Evolutionary conservation across 108 stramenopile genomes (phyloP).

Genomic region (Skeletonema marinoi): DNA sequence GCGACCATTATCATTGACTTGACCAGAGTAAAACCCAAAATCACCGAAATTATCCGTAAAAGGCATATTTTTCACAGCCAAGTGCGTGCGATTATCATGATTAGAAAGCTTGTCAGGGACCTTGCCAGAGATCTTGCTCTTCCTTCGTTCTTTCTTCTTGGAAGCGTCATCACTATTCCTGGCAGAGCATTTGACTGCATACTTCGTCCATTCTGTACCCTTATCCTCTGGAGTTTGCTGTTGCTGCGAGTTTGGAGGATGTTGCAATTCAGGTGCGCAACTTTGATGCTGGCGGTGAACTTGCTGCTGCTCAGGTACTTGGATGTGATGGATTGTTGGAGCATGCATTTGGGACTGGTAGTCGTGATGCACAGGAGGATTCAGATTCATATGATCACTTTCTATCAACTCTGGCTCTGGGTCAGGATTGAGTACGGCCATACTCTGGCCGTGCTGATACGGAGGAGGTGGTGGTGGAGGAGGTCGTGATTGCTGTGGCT

Average conservation of each 20-base stretch:
- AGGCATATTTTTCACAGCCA: slow-evolving; percentile 1
- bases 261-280: neutral
- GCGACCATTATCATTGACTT: slow-evolving; percentile 6
- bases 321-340: neutral
- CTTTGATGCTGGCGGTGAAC: neutral
- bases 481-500: neutral
- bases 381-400: neutral
- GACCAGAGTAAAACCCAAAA: neutral
- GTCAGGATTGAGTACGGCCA: neutral
- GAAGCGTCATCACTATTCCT: neutral
- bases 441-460: neutral
- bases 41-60: neutral
- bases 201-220: neutral
- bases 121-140: neutral
- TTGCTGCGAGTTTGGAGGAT: neutral
- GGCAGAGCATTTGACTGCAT: neutral
- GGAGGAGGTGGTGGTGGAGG: neutral
- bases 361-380: neutral
- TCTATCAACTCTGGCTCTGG: neutral
- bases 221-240: neutral
- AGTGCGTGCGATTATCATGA: neutral
- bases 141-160: neutral
- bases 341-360: neutral
- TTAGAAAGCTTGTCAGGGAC: neutral
- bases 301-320: neutral